A percentile compares a stretch with the other conserved stretches of the same genome.
Evolutionary conservation across 257 asterid species (phyloP).

Genomic region (Salvia miltiorrhiza): DNA sequence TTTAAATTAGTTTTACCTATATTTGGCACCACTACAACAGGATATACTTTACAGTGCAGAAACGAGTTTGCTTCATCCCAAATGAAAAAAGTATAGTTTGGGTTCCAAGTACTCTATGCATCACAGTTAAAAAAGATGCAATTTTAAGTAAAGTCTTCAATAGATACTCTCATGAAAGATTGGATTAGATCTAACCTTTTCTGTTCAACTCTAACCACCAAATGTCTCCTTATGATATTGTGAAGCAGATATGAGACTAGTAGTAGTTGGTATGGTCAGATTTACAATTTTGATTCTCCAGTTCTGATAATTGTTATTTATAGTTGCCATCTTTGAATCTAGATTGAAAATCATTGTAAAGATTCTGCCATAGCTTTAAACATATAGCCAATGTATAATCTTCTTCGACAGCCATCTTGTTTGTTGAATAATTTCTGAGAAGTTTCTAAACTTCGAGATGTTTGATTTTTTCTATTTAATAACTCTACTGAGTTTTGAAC

Average conservation of each 20-base stretch:
- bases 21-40: not conserved
- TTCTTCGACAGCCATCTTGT: conserved; percentile 2
- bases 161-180: not conserved
- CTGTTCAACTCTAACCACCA: not conserved
- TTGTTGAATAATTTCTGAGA: not conserved
- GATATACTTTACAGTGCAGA: not conserved
- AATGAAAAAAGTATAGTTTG: not conserved
- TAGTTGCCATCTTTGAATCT: conserved; percentile 2
- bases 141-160: not conserved
- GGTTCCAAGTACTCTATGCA: not conserved
- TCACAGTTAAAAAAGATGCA: not conserved
- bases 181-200: not conserved
- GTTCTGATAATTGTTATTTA: not conserved
- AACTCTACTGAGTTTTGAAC: not conserved
- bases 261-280: not conserved
- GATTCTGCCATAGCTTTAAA: not conserved
- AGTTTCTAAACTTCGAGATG: not conserved
- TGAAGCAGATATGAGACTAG: not conserved
- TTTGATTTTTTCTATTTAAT: not conserved
- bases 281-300: not conserved
- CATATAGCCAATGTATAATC: not conserved
- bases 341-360: not conserved
- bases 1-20: too few relatives aligned
- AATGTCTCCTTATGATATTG: not conserved
- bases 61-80: not conserved